Evolutionary conservation across 2,329 filamentous ascomycete species (phyloP).

Genomic region (Fusarium poae): DNA sequence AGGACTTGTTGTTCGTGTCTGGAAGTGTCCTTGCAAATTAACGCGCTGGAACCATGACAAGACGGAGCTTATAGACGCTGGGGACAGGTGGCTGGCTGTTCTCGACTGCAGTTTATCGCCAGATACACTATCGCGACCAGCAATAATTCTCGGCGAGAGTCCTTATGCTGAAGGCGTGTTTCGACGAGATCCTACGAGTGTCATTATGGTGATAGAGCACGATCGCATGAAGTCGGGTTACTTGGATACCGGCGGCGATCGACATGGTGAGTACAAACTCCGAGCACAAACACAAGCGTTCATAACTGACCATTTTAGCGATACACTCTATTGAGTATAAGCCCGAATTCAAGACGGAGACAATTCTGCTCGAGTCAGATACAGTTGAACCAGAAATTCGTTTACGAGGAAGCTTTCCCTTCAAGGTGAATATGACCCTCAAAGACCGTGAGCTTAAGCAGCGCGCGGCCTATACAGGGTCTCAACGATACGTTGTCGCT

Average conservation of each 20-base stretch:
- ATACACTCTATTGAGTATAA: constrained; percentile 48
- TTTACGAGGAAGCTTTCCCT: constrained; percentile 46
- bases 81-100: constrained; percentile 45
- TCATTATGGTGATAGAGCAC: constrained; percentile 48
- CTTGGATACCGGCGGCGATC: constrained; percentile 38
- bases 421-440: constrained; percentile 44
- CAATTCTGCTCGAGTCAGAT: constrained; percentile 44
- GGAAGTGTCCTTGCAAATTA: constrained; percentile 47
- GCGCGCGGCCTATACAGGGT: constrained; percentile 47
- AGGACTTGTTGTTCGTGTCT: constrained; percentile 46
- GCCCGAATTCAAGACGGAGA: constrained; percentile 46
- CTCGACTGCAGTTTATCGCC: constrained; percentile 49
- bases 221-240: constrained; percentile 43
- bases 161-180: constrained; percentile 38
- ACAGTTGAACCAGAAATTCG: constrained; percentile 41
- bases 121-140: constrained; percentile 46
- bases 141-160: constrained; percentile 45
- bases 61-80: constrained; percentile 41
- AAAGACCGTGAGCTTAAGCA: constrained; percentile 43
- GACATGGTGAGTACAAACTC: constrained; percentile 26
- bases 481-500: constrained; percentile 45
- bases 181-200: constrained; percentile 41
- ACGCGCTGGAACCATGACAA: constrained; percentile 43
- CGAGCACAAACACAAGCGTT: not conserved
- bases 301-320: constrained; percentile 32